Base-by-base conservation (phyloP, 106 monocot genomes). In the Platanthera zijinensis region DNA sequence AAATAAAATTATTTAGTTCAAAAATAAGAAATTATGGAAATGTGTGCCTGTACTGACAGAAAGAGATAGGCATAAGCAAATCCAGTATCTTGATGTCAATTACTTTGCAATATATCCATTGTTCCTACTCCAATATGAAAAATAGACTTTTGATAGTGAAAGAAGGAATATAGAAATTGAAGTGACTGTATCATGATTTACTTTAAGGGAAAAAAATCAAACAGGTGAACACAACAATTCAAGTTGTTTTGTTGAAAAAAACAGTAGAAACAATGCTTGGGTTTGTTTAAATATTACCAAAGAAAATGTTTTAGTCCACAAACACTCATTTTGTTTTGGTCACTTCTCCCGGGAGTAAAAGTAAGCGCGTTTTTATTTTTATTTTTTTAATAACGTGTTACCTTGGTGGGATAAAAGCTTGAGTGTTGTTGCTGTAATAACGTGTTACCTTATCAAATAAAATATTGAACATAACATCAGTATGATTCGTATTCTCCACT, bases 1-100 rank as follows among this genome's bases (percentile, higher is more conserved):
- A 7, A 72, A 72, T 21, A n/a, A 72, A 48, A 49, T 51, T 49
- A 11, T 51, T 50, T 13, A 72, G 72, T 39, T 19, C 72, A 72
- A 11, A 28, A 72, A 21, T 21, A 72, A 51, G 2, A 17, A 50
- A 19, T 9, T 48, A 70, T 48, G 70, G 10, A 70, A 46, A 12
- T 70, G 14, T 32, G 12, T 12, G 25, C 70, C 46, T 12, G 48
- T 48, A 47, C 11, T 48, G 2, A 69, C 13, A 70, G 48, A 70
- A 48, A 48, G 17, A 70, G 15, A 25, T 18, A 17, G 25, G 70
- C 70, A 72, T 22, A 51, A 72, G 8, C 9, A 72, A 72, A 50
- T 51, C 3, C 21, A 51, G 18, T 72, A 72, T 51, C 2, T 48
- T 48, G 48, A 17, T 7, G 70, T 25, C 17, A 48, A 47, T 48